Evolutionary conservation across 164 flowering plant genomes (phyloP).

Genomic region (Nelumbo lutea): DNA sequence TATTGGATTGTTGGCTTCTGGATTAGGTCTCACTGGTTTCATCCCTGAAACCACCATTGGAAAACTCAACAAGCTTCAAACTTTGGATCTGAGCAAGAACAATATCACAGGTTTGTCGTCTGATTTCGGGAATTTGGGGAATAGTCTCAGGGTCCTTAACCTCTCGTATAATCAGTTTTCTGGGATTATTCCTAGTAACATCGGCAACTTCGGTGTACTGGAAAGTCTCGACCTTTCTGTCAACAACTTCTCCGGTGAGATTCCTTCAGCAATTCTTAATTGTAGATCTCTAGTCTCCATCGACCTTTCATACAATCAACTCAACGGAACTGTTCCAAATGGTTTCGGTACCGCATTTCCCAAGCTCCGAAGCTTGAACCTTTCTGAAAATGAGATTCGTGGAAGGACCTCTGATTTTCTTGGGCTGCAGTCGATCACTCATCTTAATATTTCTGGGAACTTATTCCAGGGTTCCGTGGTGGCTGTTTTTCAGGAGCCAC

Average conservation of each 20-base stretch:
- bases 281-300: conserved; percentile 44
- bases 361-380: conserved; percentile 46
- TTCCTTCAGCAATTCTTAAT: conserved; percentile 39
- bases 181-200: conserved; percentile 55
- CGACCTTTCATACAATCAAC: conserved; percentile 53
- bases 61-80: conserved; percentile 57
- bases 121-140: conserved; percentile 78
- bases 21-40: conserved; percentile 61
- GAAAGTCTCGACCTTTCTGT: conserved; percentile 57
- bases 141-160: conserved; percentile 46
- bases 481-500: conserved; percentile 37
- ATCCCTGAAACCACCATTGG: conserved; percentile 88
- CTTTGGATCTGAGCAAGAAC: conserved; percentile 83
- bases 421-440: conserved; percentile 39
- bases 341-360: conserved; percentile 64
- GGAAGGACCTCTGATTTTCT: conserved; percentile 56
- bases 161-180: conserved; percentile 60
- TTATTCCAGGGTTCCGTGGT: conserved; percentile 62
- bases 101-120: conserved; percentile 62
- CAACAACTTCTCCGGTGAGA: conserved; percentile 59
- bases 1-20: conserved; percentile 38
- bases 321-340: conserved; percentile 57
- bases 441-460: conserved; percentile 69
- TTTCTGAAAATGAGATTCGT: conserved; percentile 57
- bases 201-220: conserved; percentile 70